A percentile compares a stretch with the other conserved stretches of the same genome.
Evolutionary conservation across 202 grass and related monocot genomes (phyloP).

Genomic region (Brachypodium distachyon): DNA sequence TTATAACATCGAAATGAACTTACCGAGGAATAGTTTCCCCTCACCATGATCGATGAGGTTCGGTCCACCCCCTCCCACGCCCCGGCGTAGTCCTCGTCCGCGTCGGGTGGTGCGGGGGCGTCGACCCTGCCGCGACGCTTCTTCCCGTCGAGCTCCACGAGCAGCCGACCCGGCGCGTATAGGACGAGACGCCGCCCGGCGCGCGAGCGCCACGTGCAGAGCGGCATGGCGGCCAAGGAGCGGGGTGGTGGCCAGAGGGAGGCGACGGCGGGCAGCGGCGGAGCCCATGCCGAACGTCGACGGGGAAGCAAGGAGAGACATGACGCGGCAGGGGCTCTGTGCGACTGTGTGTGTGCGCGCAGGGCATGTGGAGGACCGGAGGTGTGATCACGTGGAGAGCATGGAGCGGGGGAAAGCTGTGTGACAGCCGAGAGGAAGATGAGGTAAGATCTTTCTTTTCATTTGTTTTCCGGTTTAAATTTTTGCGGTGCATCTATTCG

Average conservation of each 20-base stretch:
- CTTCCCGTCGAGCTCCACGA: conserved; percentile 70
- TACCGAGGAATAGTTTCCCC: too few relatives aligned
- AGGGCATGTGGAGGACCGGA: not conserved
- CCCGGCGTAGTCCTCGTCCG: conserved; percentile 14
- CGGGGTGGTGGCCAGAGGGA: not conserved
- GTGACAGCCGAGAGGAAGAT: not conserved
- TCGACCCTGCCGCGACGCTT: conserved; percentile 46
- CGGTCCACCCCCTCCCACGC: conserved; percentile 18
- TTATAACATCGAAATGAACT: too few relatives aligned
- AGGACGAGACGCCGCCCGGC: conserved; percentile 72
- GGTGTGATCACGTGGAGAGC: conserved; percentile 15
- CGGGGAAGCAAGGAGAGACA: conserved; percentile 64
- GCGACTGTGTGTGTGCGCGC: not conserved
- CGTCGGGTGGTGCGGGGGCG: not conserved
- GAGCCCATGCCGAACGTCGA: conserved; percentile 33
- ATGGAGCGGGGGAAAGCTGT: not conserved
- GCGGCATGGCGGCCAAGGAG: not conserved
- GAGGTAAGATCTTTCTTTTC: not conserved
- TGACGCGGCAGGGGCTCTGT: not conserved
- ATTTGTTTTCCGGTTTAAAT: not conserved
- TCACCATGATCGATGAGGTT: too few relatives aligned
- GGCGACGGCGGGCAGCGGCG: not conserved
- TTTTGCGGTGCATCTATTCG: too few relatives aligned
- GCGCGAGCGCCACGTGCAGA: conserved; percentile 51
- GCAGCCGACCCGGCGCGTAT: conserved; percentile 66